phyloP scores from a whole-genome alignment of 192 early-diverging fungal species.

The Fimicolochytrium jonesii region DNA sequence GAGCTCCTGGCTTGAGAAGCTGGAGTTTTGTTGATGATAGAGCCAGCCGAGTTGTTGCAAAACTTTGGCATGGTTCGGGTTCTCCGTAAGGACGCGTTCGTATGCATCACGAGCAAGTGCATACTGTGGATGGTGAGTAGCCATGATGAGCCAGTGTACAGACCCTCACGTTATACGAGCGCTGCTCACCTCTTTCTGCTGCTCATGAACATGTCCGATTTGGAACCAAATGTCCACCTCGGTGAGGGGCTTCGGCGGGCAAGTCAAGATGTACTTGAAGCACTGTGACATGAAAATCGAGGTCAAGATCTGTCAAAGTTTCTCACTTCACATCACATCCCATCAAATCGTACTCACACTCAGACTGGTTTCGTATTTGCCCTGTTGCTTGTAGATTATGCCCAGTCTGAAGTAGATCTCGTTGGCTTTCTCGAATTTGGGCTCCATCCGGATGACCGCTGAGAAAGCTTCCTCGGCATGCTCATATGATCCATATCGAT shows the following conservation, averaged over 20 bases:
- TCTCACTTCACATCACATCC: neutral
- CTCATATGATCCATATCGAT: conserved; percentile 93
- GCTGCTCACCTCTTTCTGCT: conserved; percentile 72
- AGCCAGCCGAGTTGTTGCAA: conserved; percentile 95
- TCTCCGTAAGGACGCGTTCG: conserved; percentile 82
- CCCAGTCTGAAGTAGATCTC: conserved; percentile 97
- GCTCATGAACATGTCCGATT: conserved; percentile 95
- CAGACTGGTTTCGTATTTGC: conserved; percentile 68
- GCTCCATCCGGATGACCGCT: conserved; percentile 91
- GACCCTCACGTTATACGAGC: neutral
- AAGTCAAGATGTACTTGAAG: conserved; percentile 83
- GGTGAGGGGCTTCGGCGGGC: conserved; percentile 89
- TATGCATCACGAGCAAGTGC: conserved; percentile 79
- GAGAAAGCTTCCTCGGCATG: conserved; percentile 96
- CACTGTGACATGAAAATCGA: conserved; percentile 46
- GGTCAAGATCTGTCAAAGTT: neutral
- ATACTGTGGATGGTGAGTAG: too few relatives aligned
- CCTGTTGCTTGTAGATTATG: conserved; percentile 94
- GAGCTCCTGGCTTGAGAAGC: conserved; percentile 76
- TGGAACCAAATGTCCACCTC: conserved; percentile 98
- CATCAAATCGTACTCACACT: conserved; percentile 56
- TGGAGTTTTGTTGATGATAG: conserved; percentile 83
- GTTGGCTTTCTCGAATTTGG: conserved; percentile 94
- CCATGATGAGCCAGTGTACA: too few relatives aligned
- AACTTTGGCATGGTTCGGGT: conserved; percentile 91